These are phyloP conservation scores for Opeltia flavorubescens DNA, from an alignment of 495 filamentous ascomycete genomes.

Conservation along the genomic window DNA sequence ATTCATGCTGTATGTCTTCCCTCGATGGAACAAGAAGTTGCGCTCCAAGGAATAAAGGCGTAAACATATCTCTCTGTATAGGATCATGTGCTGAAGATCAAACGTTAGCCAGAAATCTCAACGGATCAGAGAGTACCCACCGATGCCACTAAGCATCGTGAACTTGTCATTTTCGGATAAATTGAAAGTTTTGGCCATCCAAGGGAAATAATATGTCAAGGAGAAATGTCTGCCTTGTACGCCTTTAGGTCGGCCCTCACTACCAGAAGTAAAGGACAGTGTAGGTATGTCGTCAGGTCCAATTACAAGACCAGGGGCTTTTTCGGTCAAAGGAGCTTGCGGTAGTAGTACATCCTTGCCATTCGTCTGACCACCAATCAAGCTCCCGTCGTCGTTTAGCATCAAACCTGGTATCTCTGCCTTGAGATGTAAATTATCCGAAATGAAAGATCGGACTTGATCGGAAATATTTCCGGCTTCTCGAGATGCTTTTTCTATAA, in stretches of 20 bases:
- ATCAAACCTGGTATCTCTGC: slow-evolving; percentile 65
- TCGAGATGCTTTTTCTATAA: slow-evolving; percentile 64
- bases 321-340: slow-evolving; percentile 34
- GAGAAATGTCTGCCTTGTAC: slow-evolving; percentile 79
- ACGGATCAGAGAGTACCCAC: background rate
- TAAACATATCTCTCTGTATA: slow-evolving; percentile 89
- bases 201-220: slow-evolving; percentile 74
- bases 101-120: background rate
- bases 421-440: slow-evolving; percentile 55
- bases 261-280: slow-evolving; percentile 72
- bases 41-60: slow-evolving; percentile 47
- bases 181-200: slow-evolving; percentile 79
- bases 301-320: slow-evolving; percentile 60
- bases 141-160: slow-evolving; percentile 68
- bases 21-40: slow-evolving; percentile 60
- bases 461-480: slow-evolving; percentile 59
- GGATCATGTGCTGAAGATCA: slow-evolving; percentile 60
- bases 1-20: slow-evolving; percentile 81
- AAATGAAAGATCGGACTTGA: slow-evolving; percentile 59
- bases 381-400: slow-evolving; percentile 57
- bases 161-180: slow-evolving; percentile 64
- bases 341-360: slow-evolving; percentile 53
- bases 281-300: slow-evolving; percentile 83
- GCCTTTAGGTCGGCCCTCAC: slow-evolving; percentile 75
- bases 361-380: slow-evolving; percentile 51